Conservation (phyloP, 768 basidiomycete species). For the Cystobasidium onofrii region DNA sequence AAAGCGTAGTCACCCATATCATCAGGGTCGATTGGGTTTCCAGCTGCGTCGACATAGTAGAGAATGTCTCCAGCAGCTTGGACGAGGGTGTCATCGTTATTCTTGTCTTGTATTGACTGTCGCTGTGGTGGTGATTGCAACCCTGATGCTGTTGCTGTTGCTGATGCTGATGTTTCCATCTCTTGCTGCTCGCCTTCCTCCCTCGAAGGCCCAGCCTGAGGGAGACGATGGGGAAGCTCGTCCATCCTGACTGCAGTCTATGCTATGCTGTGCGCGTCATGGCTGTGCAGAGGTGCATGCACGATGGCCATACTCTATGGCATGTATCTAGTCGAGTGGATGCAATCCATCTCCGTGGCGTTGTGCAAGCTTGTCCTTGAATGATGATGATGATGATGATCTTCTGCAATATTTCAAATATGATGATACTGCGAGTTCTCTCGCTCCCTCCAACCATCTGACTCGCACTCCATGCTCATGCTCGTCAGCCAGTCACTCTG, state of each 20-base stretch:
- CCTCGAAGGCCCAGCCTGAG: not conserved
- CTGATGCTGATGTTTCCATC: not conserved
- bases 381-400: too few relatives aligned
- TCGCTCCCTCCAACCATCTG: too few relatives aligned
- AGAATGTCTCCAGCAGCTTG: not conserved
- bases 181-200: not conserved
- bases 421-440: too few relatives aligned
- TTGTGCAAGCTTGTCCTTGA: too few relatives aligned
- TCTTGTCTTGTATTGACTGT: too few relatives aligned
- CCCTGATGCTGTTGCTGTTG: not conserved
- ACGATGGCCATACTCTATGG: not conserved
- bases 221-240: not conserved
- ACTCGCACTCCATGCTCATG: not conserved
- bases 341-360: too few relatives aligned
- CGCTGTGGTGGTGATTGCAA: too few relatives aligned
- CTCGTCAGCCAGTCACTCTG: not conserved
- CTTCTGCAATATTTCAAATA: too few relatives aligned
- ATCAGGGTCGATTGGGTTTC: not conserved
- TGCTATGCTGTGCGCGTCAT: not conserved
- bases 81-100: too few relatives aligned
- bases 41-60: not conserved
- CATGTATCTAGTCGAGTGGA: too few relatives aligned
- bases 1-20: not conserved
- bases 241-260: not conserved
- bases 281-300: not conserved